A percentile compares a stretch with the other conserved stretches of the same genome.
phyloP scores from a whole-genome alignment of 169 alveolate species.

The Nephromyces sp. region DNA sequence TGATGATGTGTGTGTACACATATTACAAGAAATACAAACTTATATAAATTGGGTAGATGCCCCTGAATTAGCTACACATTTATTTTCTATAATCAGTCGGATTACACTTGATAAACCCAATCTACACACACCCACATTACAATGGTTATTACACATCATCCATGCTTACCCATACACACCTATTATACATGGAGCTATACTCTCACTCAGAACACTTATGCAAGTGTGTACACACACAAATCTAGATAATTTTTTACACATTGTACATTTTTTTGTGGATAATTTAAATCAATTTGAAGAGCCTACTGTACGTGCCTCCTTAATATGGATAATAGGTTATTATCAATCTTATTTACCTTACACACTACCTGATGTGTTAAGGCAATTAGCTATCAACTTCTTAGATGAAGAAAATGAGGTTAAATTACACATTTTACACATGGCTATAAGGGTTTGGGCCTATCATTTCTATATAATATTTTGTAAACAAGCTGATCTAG shows the following conservation, averaged over 20 bases:
- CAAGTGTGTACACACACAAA: too few species aligned
- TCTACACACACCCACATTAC: background rate
- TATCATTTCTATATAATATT: slow-evolving; percentile 12
- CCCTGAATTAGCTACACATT: background rate
- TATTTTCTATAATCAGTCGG: background rate
- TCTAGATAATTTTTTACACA: background rate
- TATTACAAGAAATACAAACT: background rate
- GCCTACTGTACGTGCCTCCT: slow-evolving; percentile 37
- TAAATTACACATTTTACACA: slow-evolving; percentile 34
- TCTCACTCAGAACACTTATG: background rate
- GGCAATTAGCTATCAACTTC: slow-evolving; percentile 20
- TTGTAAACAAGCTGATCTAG: too few species aligned
- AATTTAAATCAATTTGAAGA: background rate
- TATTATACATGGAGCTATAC: background rate
- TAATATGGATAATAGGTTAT: slow-evolving; percentile 40
- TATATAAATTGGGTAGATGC: background rate
- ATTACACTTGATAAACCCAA: background rate
- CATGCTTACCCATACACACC: background rate
- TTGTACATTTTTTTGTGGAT: background rate
- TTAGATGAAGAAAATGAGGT: slow-evolving; percentile 34
- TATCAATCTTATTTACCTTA: slow-evolving; percentile 28
- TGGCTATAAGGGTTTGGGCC: slow-evolving; percentile 31
- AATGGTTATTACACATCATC: background rate
- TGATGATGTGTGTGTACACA: too few species aligned
- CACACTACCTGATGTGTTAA: slow-evolving; percentile 28